These are phyloP conservation scores for Trichosanthes cucumerina DNA, from an alignment of 306 rosid genomes.

Conservation along the genomic window DNA sequence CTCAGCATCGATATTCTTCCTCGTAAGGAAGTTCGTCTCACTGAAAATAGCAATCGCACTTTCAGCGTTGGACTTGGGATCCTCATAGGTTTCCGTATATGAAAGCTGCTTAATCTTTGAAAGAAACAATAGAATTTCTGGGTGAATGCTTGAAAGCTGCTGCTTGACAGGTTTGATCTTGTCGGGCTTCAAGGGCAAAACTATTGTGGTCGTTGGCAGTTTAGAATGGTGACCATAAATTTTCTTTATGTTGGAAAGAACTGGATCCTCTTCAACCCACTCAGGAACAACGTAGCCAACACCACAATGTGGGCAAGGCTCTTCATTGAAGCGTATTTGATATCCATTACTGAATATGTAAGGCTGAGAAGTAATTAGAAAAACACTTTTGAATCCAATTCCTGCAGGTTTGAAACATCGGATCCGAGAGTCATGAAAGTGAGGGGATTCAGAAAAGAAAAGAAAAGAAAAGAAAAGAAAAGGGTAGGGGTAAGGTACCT, in stretches of 20 bases:
- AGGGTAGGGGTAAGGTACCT: slow-evolving; percentile 20
- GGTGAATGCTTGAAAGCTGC: slow-evolving; percentile 62
- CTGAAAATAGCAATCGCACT: slow-evolving; percentile 42
- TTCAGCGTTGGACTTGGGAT: slow-evolving; percentile 28
- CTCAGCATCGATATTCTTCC: slow-evolving; percentile 57
- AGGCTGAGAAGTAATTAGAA: slow-evolving; percentile 53
- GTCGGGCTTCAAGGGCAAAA: slow-evolving; percentile 60
- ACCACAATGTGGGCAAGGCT: slow-evolving; percentile 55
- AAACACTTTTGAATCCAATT: slow-evolving; percentile 89
- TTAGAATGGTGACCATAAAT: slow-evolving; percentile 31
- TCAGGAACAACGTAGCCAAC: slow-evolving; percentile 81
- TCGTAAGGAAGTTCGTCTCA: slow-evolving; percentile 26
- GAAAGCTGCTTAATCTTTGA: slow-evolving; percentile 56
- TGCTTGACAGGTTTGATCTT: slow-evolving; percentile 48
- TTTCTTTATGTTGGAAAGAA: slow-evolving; percentile 26
- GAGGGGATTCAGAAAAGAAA: no score
- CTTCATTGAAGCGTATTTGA: slow-evolving; percentile 57
- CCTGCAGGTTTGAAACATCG: no score
- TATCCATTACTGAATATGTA: slow-evolving; percentile 75
- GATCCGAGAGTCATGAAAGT: no score
- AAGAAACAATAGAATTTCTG: slow-evolving; percentile 57
- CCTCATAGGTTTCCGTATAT: slow-evolving; percentile 36
- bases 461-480: not conserved
- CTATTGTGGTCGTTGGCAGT: slow-evolving; percentile 48
- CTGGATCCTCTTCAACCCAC: slow-evolving; percentile 66